Base-by-base conservation (phyloP, 768 basidiomycete genomes). In the Pluteus cervinus region DNA sequence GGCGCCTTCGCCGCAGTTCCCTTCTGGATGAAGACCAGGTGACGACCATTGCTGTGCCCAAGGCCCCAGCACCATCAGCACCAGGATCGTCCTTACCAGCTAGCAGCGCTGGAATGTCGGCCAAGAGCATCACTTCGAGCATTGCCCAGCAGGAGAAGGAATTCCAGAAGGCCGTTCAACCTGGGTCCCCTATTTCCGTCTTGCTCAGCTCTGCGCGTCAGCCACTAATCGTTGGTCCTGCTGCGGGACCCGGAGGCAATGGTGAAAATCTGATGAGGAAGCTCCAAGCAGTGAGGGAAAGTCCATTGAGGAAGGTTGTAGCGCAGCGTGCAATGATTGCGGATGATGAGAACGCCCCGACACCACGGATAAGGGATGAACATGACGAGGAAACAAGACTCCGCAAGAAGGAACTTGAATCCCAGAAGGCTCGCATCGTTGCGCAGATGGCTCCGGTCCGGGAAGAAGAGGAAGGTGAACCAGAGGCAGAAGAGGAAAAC, bases 151-250 rank as follows among this genome's bases (percentile, higher is more conserved):
- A 90, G 54, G 96, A 99, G 73, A 83, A 84, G 56, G 96, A 98
- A 58, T 97, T 98, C 81, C 84, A 86, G 65, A 82, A 85, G 51
- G 96, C 92, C 2, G 88, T 98, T 1, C 89, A 92, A 53, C 94
- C 93, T 5, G 91, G 88, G 29, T 88, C 85, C 44, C 96, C 96
- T 1, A 93, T 99, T 42, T 87, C 88, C 20, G 89, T 88, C 3
- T 63, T 99, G 33, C 73, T 99, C 49, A 84, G 77, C 48, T 91
- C 89, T 3, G 92, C 92, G 5, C 73, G 84, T 41, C 87, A 91
- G 57, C 92, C 92, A 0, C 66, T 96, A 26, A 64, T 94, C 34
- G 84, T 91, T 60, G 71, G 70, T 14, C 71, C 66, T 15, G 65
- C 59, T 12, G 50, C 53, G 7, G 52, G 32, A 11, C 33, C 39